A percentile compares a stretch with the other conserved stretches of the same genome.
phyloP scores from a whole-genome alignment of 495 filamentous ascomycete species.

The Poronia punctata region DNA sequence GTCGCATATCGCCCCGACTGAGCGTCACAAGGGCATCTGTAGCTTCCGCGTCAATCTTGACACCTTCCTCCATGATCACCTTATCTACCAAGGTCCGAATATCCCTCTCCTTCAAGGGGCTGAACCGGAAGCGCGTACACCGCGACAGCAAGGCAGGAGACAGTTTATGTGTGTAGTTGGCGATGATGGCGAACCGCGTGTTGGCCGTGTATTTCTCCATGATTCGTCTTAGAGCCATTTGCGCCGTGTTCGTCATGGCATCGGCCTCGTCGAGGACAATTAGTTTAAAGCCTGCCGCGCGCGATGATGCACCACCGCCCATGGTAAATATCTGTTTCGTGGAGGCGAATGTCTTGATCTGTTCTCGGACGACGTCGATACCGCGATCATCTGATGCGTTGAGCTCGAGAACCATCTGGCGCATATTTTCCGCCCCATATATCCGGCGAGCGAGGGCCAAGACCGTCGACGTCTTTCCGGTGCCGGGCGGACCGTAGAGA shows the following conservation, averaged over 20 bases:
- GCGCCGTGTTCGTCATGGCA: slow-evolving; percentile 93
- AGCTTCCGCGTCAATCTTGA: slow-evolving; percentile 75
- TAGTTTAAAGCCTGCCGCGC: slow-evolving; percentile 71
- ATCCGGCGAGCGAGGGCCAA: slow-evolving; percentile 84
- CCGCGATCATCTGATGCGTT: slow-evolving; percentile 96
- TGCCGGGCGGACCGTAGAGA: slow-evolving; percentile 94
- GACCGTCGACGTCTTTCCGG: slow-evolving; percentile 95
- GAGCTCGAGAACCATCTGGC: slow-evolving; percentile 95
- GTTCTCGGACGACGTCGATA: slow-evolving; percentile 96
- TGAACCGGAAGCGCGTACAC: slow-evolving; percentile 94
- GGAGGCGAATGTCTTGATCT: slow-evolving; percentile 98
- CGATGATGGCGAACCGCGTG: slow-evolving; percentile 96
- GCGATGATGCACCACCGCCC: slow-evolving; percentile 28
- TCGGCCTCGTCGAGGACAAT: slow-evolving; percentile 98
- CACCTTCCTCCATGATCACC: slow-evolving; percentile 80
- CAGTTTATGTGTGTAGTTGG: slow-evolving; percentile 99
- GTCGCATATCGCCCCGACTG: slow-evolving; percentile 92
- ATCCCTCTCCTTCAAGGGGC: slow-evolving; percentile 79
- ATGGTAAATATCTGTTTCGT: slow-evolving; percentile 52
- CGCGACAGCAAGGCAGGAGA: slow-evolving; percentile 86
- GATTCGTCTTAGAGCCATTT: slow-evolving; percentile 93
- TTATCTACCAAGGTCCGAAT: slow-evolving; percentile 78
- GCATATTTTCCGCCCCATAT: slow-evolving; percentile 86
- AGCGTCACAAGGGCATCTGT: slow-evolving; percentile 73
- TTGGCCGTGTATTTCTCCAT: slow-evolving; percentile 99